phyloP scores from a whole-genome alignment of 495 filamentous ascomycete species.

The Usnea hakonensis region DNA sequence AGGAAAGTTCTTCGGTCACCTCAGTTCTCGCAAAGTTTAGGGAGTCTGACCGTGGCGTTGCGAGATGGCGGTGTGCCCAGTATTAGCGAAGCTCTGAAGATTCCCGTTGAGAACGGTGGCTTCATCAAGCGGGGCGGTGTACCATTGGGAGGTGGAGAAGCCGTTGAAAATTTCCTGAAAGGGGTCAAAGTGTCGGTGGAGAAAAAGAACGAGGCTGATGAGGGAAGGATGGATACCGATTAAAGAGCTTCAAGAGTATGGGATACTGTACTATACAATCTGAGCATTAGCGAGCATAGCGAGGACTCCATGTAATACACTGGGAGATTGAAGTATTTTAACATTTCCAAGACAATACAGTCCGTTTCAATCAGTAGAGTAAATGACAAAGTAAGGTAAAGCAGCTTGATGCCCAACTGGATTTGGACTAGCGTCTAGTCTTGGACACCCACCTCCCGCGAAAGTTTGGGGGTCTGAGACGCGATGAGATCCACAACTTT shows the following conservation, averaged over 20 bases:
- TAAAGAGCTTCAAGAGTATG: slow-evolving; percentile 17
- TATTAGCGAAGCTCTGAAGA: slow-evolving; percentile 74
- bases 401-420: too few species aligned
- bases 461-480: background rate
- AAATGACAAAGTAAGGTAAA: too few species aligned
- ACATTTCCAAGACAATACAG: background rate
- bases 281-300: background rate
- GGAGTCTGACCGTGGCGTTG: slow-evolving; percentile 76
- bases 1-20: slow-evolving; percentile 80
- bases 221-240: slow-evolving; percentile 43
- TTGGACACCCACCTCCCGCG: background rate
- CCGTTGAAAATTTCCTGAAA: slow-evolving; percentile 81
- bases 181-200: slow-evolving; percentile 75
- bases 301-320: background rate
- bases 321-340: background rate
- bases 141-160: slow-evolving; percentile 80
- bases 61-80: slow-evolving; percentile 87
- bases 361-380: background rate
- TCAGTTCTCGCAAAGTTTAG: slow-evolving; percentile 80
- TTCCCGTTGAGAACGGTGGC: slow-evolving; percentile 75
- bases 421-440: background rate
- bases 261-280: background rate
- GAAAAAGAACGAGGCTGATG: slow-evolving; percentile 38
- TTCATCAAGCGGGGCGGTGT: slow-evolving; percentile 62
- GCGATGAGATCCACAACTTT: slow-evolving; percentile 7